Conservation (phyloP, 1,139 yeast species). For the Pichia sp. region DNA sequence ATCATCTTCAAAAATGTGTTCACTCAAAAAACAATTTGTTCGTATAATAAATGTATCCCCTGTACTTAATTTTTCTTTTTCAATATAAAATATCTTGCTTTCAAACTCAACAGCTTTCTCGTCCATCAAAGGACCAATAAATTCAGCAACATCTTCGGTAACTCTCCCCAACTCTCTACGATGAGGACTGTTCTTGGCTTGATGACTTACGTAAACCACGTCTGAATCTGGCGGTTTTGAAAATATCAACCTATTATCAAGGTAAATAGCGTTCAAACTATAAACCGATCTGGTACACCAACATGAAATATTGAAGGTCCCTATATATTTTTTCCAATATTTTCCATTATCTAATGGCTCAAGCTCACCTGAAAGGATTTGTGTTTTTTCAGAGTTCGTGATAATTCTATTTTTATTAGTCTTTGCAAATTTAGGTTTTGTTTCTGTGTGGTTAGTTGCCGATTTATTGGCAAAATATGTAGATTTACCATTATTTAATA, state of each 20-base stretch:
- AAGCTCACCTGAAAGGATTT: background rate
- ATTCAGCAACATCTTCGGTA: conserved; percentile 65
- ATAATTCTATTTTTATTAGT: too few species aligned
- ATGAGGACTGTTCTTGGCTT: conserved; percentile 12
- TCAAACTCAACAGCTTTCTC: conserved; percentile 49
- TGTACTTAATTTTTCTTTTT: conserved; percentile 51
- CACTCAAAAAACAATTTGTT: conserved; percentile 36
- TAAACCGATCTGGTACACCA: conserved; percentile 80
- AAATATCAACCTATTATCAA: conserved; percentile 42
- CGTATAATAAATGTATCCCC: conserved; percentile 45
- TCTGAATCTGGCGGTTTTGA: conserved; percentile 21
- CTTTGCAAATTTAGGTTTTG: background rate
- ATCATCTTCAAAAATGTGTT: conserved; percentile 41
- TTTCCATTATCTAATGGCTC: background rate
- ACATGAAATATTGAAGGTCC: conserved; percentile 66
- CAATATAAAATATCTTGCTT: conserved; percentile 51
- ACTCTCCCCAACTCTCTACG: conserved; percentile 68
- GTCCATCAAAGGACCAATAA: conserved; percentile 62
- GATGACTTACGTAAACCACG: conserved; percentile 23
- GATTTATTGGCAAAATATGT: background rate
- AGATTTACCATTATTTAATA: background rate
- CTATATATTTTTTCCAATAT: conserved; percentile 41
- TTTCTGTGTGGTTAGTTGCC: background rate
- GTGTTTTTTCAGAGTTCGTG: background rate
- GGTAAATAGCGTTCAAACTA: conserved; percentile 35